These are phyloP conservation scores for Papiliotrema flavescens DNA, from an alignment of 1,284 basidiomycete species.

Conservation along the genomic window DNA sequence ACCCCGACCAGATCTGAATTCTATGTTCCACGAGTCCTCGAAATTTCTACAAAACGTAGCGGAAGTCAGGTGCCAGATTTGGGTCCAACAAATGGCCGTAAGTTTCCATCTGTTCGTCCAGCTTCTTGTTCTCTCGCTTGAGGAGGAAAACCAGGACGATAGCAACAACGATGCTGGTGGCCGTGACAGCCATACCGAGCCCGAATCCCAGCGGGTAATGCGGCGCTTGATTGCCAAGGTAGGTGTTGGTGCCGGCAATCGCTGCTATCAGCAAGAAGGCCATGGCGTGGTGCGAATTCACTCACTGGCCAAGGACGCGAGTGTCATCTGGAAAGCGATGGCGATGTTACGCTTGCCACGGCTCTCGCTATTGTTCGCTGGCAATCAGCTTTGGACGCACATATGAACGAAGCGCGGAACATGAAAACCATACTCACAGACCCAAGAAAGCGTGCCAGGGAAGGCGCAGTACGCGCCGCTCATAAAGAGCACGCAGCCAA, in stretches of 20 bases:
- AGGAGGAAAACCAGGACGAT: background rate
- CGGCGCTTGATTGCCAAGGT: slow-evolving; percentile 7
- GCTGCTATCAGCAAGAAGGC: background rate
- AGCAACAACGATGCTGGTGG: background rate
- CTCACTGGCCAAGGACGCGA: slow-evolving; percentile 9
- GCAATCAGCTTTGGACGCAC: background rate
- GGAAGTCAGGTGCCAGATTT: too few relatives aligned
- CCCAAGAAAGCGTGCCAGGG: slow-evolving; percentile 12
- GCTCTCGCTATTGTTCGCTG: slow-evolving; percentile 16
- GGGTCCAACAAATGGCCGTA: too few relatives aligned
- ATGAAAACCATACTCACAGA: background rate
- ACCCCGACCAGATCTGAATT: too few relatives aligned
- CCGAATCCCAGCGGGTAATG: background rate
- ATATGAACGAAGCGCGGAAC: background rate
- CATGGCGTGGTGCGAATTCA: too few relatives aligned
- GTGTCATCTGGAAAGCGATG: slow-evolving; percentile 15
- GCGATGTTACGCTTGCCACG: slow-evolving; percentile 21
- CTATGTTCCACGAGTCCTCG: too few relatives aligned
- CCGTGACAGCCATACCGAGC: background rate
- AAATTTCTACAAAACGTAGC: too few relatives aligned
- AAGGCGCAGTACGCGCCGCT: slow-evolving; percentile 1
- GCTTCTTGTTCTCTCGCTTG: background rate
- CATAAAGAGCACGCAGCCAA: slow-evolving; percentile 11
- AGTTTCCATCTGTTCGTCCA: background rate
- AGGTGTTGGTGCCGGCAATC: slow-evolving; percentile 18